Conservation (phyloP, 2,329 filamentous ascomycete genomes). For the Cladosporium sp. region DNA sequence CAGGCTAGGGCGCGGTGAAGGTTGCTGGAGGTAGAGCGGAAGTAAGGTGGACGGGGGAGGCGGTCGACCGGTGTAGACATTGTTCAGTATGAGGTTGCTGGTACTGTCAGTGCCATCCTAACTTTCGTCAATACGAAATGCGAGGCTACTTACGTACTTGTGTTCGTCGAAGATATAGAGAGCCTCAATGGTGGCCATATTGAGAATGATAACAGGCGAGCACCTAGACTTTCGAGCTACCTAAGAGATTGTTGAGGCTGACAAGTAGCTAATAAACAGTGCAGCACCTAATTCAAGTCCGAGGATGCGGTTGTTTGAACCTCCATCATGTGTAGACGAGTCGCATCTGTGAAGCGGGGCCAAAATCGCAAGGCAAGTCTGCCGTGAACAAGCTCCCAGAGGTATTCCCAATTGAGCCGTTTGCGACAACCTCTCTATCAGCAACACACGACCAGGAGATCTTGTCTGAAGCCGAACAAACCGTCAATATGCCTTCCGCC, state of each 20-base stretch:
- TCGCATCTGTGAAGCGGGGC: too few species aligned
- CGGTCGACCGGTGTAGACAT: constrained; percentile 80
- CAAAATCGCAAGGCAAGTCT: background rate
- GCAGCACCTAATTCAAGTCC: too few species aligned
- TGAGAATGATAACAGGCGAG: background rate
- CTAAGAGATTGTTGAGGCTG: too few species aligned
- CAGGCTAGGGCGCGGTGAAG: constrained; percentile 75
- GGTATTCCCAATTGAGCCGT: background rate
- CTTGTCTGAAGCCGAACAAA: background rate
- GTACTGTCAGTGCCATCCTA: constrained; percentile 5
- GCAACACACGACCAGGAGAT: background rate
- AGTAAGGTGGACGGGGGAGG: constrained; percentile 72
- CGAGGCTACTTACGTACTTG: constrained; percentile 58
- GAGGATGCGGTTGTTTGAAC: too few species aligned
- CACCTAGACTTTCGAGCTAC: background rate
- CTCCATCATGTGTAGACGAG: too few species aligned
- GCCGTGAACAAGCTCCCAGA: background rate
- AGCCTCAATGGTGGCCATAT: constrained; percentile 76
- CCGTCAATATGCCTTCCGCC: background rate
- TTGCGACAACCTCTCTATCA: background rate
- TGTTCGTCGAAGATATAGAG: constrained; percentile 96
- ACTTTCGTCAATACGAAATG: constrained; percentile 12
- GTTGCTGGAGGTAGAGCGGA: constrained; percentile 80
- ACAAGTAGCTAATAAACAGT: too few species aligned
- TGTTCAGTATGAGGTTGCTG: constrained; percentile 75